Percentiles rank a stretch among this genome's conserved stretches.
phyloP scores from a whole-genome alignment of 2,329 filamentous ascomycete species.

The Massarina eburnea region DNA sequence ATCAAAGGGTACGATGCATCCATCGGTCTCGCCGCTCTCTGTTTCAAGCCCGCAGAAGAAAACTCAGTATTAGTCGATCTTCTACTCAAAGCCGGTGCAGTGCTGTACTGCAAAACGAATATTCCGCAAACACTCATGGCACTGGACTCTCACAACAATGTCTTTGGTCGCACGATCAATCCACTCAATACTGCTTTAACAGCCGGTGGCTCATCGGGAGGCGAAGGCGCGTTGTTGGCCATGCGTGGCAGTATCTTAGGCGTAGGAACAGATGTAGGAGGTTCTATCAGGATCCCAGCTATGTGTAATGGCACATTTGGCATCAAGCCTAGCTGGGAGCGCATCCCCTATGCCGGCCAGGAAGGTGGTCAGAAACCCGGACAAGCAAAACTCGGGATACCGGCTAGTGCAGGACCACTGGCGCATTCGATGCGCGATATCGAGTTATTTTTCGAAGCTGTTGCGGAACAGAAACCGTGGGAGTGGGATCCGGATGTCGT shows the following conservation, averaged over 20 bases:
- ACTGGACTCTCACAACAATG: conserved; percentile 56
- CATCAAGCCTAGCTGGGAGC: conserved; percentile 47
- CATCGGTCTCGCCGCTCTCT: conserved; percentile 46
- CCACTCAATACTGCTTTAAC: conserved; percentile 52
- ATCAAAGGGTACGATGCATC: conserved; percentile 49
- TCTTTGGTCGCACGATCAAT: conserved; percentile 52
- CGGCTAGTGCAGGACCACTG: conserved; percentile 50
- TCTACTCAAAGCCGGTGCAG: conserved; percentile 50
- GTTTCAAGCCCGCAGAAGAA: conserved; percentile 45
- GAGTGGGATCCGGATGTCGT: conserved; percentile 48
- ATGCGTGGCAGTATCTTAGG: conserved; percentile 53
- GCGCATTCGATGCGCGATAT: conserved; percentile 53
- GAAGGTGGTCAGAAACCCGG: conserved; percentile 51
- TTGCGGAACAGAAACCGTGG: conserved; percentile 58
- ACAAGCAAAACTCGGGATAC: conserved; percentile 48
- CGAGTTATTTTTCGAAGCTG: conserved; percentile 56
- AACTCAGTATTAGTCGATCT: conserved; percentile 48
- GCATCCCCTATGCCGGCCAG: conserved; percentile 57
- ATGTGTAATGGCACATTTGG: conserved; percentile 55
- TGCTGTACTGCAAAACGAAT: conserved; percentile 58
- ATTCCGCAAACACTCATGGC: conserved; percentile 58
- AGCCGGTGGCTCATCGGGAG: conserved; percentile 56
- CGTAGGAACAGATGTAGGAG: conserved; percentile 59
- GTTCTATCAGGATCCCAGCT: conserved; percentile 55
- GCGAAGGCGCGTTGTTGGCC: conserved; percentile 55